Evolutionary conservation across 176 grass and related monocot species (phyloP).

Genomic region (Zoysia pacifica): DNA sequence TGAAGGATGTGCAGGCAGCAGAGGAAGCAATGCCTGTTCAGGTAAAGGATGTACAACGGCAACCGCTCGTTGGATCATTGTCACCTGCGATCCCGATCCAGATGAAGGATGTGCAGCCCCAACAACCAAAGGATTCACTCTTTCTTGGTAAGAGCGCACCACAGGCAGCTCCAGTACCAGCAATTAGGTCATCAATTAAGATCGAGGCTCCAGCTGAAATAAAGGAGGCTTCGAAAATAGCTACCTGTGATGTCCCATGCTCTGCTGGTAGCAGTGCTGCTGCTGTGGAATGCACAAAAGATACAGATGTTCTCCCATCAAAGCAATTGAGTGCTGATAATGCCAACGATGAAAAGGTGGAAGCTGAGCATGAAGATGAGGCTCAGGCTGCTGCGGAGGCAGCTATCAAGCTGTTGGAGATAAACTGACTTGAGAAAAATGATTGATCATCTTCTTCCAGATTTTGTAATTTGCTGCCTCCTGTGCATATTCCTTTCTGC

Average conservation of each 20-base stretch:
- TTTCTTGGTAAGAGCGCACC: conserved; percentile 9
- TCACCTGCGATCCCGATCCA: conserved; percentile 42
- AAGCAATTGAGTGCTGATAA: not conserved
- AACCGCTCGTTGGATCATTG: conserved; percentile 16
- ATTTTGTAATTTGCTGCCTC: conserved; percentile 58
- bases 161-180: not conserved
- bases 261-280: conserved; percentile 12
- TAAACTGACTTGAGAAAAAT: conserved; percentile 36
- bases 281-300: conserved; percentile 5
- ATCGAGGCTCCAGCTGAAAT: conserved; percentile 40
- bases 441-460: conserved; percentile 22
- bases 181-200: conserved; percentile 27
- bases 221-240: conserved; percentile 45
- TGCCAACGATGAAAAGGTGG: not conserved
- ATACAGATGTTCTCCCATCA: conserved; percentile 14
- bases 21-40: conserved; percentile 46
- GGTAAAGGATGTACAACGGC: conserved; percentile 62
- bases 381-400: conserved; percentile 41
- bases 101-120: conserved; percentile 47
- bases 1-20: conserved; percentile 54
- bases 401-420: conserved; percentile 52
- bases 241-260: conserved; percentile 11
- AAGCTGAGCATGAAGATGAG: conserved; percentile 15
- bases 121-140: conserved; percentile 22
- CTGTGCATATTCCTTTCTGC: conserved; percentile 50